phyloP scores from a whole-genome alignment of 2,329 filamentous ascomycete species.

The Talaromyces sp. region DNA sequence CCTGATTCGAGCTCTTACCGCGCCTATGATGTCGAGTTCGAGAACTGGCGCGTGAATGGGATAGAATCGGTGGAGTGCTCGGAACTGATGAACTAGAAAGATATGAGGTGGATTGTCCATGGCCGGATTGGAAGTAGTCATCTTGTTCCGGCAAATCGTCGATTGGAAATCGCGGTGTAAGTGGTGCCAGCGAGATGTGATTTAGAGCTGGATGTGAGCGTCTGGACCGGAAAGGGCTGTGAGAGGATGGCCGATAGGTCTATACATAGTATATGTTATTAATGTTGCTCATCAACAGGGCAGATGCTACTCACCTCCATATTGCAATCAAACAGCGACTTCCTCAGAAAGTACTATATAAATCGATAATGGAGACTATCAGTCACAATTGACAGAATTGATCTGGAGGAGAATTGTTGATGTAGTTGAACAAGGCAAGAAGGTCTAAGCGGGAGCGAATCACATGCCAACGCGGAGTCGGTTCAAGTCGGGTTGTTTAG shows the following conservation, averaged over 20 bases:
- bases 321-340: not conserved
- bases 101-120: conserved; percentile 31
- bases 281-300: too few species aligned
- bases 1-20: conserved; percentile 32
- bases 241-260: conserved; percentile 18
- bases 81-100: conserved; percentile 40
- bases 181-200: conserved; percentile 57
- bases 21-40: conserved; percentile 27
- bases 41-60: conserved; percentile 38
- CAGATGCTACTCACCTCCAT: not conserved
- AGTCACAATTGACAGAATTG: not conserved
- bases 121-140: conserved; percentile 29
- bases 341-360: too few species aligned
- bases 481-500: not conserved
- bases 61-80: conserved; percentile 39
- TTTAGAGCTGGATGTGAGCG: conserved; percentile 57
- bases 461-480: conserved; percentile 13
- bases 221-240: conserved; percentile 36
- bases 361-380: too few species aligned
- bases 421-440: not conserved
- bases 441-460: not conserved
- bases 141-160: conserved; percentile 39
- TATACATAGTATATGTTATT: not conserved
- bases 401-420: not conserved
- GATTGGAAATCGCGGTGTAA: conserved; percentile 51